phyloP scores from a whole-genome alignment of 1,284 basidiomycete genomes.

The Cystobasidiaceae sp. region DNA sequence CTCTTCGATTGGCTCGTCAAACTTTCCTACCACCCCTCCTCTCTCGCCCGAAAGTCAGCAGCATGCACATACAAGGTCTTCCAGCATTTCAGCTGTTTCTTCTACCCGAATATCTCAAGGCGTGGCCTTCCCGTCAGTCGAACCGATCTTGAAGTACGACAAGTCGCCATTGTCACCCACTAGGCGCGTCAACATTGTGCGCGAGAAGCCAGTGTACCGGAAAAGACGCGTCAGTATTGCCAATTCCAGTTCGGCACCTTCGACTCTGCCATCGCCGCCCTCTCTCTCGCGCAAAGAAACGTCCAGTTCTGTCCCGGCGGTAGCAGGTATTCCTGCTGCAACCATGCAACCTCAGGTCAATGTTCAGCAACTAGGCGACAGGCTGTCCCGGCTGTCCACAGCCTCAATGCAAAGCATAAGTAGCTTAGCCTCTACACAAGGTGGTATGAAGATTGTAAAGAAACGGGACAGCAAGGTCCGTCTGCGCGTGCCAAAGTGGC shows the following conservation, averaged over 20 bases:
- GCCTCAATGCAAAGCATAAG: slow-evolving; percentile 13
- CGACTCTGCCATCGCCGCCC: background rate
- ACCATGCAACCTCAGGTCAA: background rate
- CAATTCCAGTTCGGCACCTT: slow-evolving; percentile 1
- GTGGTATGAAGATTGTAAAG: slow-evolving; percentile 18
- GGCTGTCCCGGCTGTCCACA: slow-evolving; percentile 8
- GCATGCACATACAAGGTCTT: background rate
- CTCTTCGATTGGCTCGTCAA: slow-evolving; percentile 10
- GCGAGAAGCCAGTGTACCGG: slow-evolving; percentile 19
- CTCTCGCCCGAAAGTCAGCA: background rate
- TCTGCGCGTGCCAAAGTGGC: slow-evolving; percentile 23
- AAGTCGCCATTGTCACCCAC: background rate
- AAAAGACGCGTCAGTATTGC: background rate
- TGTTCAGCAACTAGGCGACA: background rate
- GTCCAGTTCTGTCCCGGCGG: too few relatives aligned
- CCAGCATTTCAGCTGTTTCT: background rate
- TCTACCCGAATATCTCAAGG: background rate
- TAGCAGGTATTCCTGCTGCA: background rate
- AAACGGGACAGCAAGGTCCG: slow-evolving; percentile 23
- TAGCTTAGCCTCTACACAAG: slow-evolving; percentile 5
- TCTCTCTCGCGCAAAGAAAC: background rate
- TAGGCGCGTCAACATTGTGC: slow-evolving; percentile 4
- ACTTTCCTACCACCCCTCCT: slow-evolving; percentile 22
- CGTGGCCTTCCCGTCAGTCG: slow-evolving; percentile 18
- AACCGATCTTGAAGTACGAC: too few relatives aligned